These are phyloP conservation scores for Endocarpon pusillum DNA, from an alignment of 495 filamentous ascomycete genomes.

Conservation along the genomic window DNA sequence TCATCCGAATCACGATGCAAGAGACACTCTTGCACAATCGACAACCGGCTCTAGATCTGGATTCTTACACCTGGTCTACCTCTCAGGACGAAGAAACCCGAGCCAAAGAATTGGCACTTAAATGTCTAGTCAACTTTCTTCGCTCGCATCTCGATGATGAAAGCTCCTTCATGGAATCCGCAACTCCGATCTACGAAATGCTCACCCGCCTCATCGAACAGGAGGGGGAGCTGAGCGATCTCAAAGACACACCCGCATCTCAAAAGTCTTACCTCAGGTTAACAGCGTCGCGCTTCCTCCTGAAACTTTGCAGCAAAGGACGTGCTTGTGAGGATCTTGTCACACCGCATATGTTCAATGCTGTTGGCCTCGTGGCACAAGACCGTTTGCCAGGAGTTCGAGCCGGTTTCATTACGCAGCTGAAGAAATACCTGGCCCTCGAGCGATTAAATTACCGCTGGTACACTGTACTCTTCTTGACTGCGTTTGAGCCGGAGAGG, in stretches of 20 bases:
- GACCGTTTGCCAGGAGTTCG: conserved; percentile 60
- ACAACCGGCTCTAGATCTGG: conserved; percentile 29
- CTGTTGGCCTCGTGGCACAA: conserved; percentile 61
- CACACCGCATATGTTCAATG: conserved; percentile 54
- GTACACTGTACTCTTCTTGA: conserved; percentile 74
- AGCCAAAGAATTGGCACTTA: conserved; percentile 79
- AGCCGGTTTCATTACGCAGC: conserved; percentile 55
- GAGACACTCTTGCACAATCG: conserved; percentile 57
- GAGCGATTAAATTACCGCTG: conserved; percentile 39
- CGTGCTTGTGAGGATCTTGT: conserved; percentile 64
- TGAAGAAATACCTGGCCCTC: conserved; percentile 67
- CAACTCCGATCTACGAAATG: conserved; percentile 54
- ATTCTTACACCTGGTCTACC: conserved; percentile 47
- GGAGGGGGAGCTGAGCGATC: conserved; percentile 63
- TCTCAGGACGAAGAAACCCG: conserved; percentile 61
- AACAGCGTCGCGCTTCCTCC: conserved; percentile 58
- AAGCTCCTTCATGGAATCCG: conserved; percentile 44
- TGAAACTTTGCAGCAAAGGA: conserved; percentile 61
- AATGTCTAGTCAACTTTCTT: conserved; percentile 72
- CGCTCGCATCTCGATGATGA: conserved; percentile 41
- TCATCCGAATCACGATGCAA: conserved; percentile 62
- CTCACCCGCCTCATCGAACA: conserved; percentile 56
- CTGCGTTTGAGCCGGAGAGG: conserved; percentile 68
- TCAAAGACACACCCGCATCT: conserved; percentile 48
- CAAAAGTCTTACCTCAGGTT: conserved; percentile 68